A percentile compares a stretch with the other conserved stretches of the same genome.
Conservation (phyloP, 352 stramenopile species). For the Phytophthora pini region DNA sequence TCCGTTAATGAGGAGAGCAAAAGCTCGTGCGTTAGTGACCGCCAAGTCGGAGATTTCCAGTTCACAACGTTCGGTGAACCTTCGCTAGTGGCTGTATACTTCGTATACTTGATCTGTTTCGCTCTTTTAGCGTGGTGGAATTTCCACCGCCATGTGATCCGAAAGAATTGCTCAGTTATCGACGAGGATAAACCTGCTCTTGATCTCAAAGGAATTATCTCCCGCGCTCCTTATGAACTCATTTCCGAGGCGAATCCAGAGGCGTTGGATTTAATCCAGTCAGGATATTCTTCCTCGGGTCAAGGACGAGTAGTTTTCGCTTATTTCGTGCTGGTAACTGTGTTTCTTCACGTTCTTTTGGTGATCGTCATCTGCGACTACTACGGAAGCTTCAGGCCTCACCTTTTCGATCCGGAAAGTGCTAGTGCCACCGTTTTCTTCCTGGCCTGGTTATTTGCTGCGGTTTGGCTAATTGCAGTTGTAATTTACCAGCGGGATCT, state of each 20-base stretch:
- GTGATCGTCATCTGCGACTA: slow-evolving; percentile 47
- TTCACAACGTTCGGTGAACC: slow-evolving; percentile 37
- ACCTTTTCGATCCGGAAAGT: slow-evolving; percentile 34
- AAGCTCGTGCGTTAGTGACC: slow-evolving; percentile 14
- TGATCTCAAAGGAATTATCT: slow-evolving; percentile 22
- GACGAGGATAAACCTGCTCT: slow-evolving; percentile 4
- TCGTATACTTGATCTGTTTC: slow-evolving; percentile 33
- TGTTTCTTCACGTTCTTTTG: slow-evolving; percentile 35
- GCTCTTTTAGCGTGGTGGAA: slow-evolving; percentile 22
- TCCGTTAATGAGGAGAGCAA: slow-evolving; percentile 25
- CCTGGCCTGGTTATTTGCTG: slow-evolving; percentile 39
- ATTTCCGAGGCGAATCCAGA: slow-evolving; percentile 11
- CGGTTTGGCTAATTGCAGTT: slow-evolving; percentile 35
- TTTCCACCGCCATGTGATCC: slow-evolving; percentile 11
- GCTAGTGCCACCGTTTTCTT: slow-evolving; percentile 41
- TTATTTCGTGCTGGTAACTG: slow-evolving; percentile 30
- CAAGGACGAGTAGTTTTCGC: slow-evolving; percentile 26
- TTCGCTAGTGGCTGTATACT: slow-evolving; percentile 22
- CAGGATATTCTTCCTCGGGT: slow-evolving; percentile 29
- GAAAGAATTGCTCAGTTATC: slow-evolving; percentile 26
- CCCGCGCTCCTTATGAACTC: slow-evolving; percentile 15
- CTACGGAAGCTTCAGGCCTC: slow-evolving; percentile 38
- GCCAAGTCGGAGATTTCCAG: slow-evolving; percentile 9
- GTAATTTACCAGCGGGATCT: slow-evolving; percentile 32
- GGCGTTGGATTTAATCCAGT: slow-evolving; percentile 18